phyloP scores from a whole-genome alignment of 2,329 filamentous ascomycete genomes.

The Botrytis byssoidea region DNA sequence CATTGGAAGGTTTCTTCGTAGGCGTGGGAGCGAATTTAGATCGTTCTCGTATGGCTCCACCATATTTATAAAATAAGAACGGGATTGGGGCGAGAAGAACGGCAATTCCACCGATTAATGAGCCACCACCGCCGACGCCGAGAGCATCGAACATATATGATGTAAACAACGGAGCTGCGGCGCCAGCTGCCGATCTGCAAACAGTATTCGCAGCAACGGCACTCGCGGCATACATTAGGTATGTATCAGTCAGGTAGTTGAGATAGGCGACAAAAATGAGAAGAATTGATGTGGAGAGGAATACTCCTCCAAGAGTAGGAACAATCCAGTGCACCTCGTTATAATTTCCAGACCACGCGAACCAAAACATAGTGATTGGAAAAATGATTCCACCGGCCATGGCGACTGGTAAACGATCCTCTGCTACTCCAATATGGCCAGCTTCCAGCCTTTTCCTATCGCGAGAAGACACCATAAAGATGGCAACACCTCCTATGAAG shows the following conservation, averaged over 20 bases:
- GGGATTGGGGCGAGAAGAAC: constrained; percentile 40
- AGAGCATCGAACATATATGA: constrained; percentile 45
- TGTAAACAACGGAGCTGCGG: constrained; percentile 61
- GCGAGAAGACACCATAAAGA: constrained; percentile 47
- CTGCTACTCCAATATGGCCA: constrained; percentile 40
- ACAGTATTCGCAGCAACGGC: constrained; percentile 63
- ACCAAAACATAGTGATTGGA: constrained; percentile 51
- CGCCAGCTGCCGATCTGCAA: constrained; percentile 61
- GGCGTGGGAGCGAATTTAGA: constrained; percentile 36
- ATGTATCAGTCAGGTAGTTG: constrained; percentile 51
- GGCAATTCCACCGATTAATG: constrained; percentile 49
- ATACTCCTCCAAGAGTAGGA: constrained; percentile 45
- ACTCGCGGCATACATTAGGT: constrained; percentile 44
- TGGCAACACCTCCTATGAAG: constrained; percentile 41
- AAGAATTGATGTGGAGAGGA: constrained; percentile 44
- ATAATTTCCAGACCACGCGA: constrained; percentile 51
- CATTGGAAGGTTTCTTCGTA: not conserved
- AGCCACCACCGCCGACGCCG: constrained; percentile 52
- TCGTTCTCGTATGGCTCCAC: constrained; percentile 33
- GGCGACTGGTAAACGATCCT: constrained; percentile 54
- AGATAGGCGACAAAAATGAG: constrained; percentile 55
- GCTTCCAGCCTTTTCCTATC: constrained; percentile 40
- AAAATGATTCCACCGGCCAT: constrained; percentile 53
- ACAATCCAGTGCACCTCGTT: constrained; percentile 49
- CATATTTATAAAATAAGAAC: constrained; percentile 38